Evolutionary conservation across 1,284 basidiomycete species (phyloP).

Genomic region (Ustilago tritici): DNA sequence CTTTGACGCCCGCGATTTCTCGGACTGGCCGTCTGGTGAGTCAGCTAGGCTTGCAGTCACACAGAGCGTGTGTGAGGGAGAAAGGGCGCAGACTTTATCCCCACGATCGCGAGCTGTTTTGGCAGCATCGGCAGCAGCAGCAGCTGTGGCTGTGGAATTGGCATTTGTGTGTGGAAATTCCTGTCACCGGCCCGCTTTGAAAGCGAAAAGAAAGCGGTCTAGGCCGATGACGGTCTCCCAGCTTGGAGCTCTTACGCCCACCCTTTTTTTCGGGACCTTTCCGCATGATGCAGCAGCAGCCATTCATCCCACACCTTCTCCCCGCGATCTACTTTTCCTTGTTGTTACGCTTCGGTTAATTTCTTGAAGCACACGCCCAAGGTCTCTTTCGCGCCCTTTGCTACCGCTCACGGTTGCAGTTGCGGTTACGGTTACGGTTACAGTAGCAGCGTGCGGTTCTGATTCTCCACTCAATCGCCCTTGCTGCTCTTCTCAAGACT

Average conservation of each 20-base stretch:
- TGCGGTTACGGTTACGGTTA: not conserved
- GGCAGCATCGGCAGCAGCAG: too few relatives aligned
- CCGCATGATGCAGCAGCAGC: constrained; percentile 3
- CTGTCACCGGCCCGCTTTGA: constrained; percentile 14
- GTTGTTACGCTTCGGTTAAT: constrained; percentile 1
- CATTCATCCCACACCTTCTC: not conserved
- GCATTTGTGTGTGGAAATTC: not conserved
- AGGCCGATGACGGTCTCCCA: constrained; percentile 26
- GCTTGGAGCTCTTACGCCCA: not conserved
- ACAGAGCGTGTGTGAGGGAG: not conserved
- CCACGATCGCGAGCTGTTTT: constrained; percentile 16
- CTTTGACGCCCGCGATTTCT: constrained; percentile 15
- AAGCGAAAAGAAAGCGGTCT: constrained; percentile 39
- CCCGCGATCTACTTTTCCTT: not conserved
- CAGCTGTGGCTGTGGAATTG: too few relatives aligned
- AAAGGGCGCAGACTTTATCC: constrained; percentile 1
- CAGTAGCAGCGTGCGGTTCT: not conserved
- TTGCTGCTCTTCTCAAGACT: not conserved
- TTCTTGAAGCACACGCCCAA: not conserved
- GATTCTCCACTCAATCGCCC: not conserved
- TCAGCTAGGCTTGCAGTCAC: not conserved
- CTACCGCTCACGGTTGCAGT: not conserved
- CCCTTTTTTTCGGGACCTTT: constrained; percentile 12
- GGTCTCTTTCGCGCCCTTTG: not conserved
- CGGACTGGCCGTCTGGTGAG: not conserved